phyloP scores from a whole-genome alignment of 345 rosid species.

The Populus tremula region DNA sequence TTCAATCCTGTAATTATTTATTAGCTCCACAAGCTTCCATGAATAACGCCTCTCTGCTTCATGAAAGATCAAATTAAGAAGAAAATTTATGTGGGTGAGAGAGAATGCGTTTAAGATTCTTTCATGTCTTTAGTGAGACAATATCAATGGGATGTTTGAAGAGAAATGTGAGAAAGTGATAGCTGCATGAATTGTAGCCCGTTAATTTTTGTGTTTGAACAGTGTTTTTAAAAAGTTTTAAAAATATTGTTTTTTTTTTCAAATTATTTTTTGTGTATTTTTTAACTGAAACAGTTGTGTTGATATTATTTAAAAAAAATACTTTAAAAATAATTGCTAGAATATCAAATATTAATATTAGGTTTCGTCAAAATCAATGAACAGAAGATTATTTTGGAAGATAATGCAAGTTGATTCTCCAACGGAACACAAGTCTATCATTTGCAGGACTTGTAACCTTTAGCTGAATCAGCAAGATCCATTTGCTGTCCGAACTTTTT shows the following conservation, averaged over 20 bases:
- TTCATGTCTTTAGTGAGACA: not conserved
- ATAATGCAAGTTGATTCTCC: slow-evolving; percentile 18
- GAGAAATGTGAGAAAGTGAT: not conserved
- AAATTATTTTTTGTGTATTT: too few relatives aligned
- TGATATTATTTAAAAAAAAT: too few relatives aligned
- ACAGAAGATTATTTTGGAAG: slow-evolving; percentile 24
- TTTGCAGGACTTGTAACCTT: slow-evolving; percentile 20
- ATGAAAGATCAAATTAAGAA: not conserved
- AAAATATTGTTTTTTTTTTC: too few relatives aligned
- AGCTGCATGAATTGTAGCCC: not conserved
- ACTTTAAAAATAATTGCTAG: too few relatives aligned
- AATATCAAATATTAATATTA: not conserved
- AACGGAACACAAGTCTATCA: slow-evolving; percentile 13
- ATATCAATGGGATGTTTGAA: not conserved
- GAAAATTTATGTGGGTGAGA: not conserved
- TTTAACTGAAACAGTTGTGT: too few relatives aligned
- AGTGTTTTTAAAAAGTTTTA: too few relatives aligned
- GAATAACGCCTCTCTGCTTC: not conserved
- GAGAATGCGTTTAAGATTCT: not conserved
- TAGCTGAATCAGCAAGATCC: not conserved
- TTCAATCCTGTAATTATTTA: not conserved
- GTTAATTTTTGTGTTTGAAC: too few relatives aligned
- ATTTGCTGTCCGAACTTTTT: not conserved
- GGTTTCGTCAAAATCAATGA: slow-evolving; percentile 37
- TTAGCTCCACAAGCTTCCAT: not conserved